phyloP scores from a whole-genome alignment of 2,329 filamentous ascomycete genomes.

The Colletotrichum sp. region DNA sequence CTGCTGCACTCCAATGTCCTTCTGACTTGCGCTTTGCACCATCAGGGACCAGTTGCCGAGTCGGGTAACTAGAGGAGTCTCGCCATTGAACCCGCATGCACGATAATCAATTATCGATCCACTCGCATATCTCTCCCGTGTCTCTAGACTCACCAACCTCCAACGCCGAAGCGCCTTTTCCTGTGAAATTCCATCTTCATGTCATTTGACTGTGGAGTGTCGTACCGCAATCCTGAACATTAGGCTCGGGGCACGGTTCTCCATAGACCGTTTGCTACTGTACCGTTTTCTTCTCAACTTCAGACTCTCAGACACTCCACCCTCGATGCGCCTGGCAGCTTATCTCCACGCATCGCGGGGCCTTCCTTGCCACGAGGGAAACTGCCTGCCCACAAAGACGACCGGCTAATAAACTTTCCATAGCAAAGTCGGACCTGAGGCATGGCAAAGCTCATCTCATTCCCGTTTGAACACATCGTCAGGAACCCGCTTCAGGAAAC shows the following conservation, averaged over 20 bases:
- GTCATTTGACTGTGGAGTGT: background rate
- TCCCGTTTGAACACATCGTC: background rate
- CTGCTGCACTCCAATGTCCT: background rate
- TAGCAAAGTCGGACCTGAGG: background rate
- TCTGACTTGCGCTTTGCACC: background rate
- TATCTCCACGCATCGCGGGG: background rate
- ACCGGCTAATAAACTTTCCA: background rate
- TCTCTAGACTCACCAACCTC: background rate
- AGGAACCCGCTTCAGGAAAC: background rate
- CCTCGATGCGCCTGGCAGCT: background rate
- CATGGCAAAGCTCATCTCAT: conserved; percentile 14
- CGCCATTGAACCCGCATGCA: background rate
- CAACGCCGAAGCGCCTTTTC: background rate
- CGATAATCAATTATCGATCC: background rate
- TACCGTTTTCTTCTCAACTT: background rate
- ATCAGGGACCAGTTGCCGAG: background rate
- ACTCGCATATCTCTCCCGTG: background rate
- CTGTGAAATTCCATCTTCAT: background rate
- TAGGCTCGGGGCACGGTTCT: background rate
- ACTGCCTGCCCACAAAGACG: background rate
- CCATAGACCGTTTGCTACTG: background rate
- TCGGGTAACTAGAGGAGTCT: background rate
- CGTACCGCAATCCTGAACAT: background rate
- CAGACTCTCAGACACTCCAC: background rate
- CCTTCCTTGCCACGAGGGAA: background rate